Conservation (phyloP, 2,329 filamentous ascomycete species). For the Hypoxylon sp. region DNA sequence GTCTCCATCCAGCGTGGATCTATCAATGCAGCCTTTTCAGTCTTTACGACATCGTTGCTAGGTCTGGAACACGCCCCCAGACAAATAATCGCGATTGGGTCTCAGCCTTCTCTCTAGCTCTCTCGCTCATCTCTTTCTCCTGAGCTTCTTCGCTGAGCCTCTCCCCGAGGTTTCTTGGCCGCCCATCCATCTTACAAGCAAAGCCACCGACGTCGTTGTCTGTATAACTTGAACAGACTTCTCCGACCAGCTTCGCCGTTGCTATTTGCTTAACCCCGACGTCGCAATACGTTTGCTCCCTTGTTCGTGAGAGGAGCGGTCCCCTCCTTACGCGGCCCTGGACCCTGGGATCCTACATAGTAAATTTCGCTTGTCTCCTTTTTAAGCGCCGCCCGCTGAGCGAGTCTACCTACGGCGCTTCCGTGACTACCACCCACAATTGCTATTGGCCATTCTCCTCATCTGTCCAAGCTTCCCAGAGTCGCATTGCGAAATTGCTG, state of each 20-base stretch:
- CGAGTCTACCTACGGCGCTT: constrained; percentile 45
- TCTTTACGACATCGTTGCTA: constrained; percentile 14
- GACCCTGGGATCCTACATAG: constrained; percentile 27
- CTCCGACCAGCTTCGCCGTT: constrained; percentile 3
- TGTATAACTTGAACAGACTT: constrained; percentile 11
- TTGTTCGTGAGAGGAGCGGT: constrained; percentile 22
- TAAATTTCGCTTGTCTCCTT: constrained; percentile 33
- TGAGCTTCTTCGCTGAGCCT: constrained; percentile 14
- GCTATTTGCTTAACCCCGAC: constrained; percentile 18
- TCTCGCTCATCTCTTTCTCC: constrained; percentile 8
- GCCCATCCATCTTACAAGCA: constrained; percentile 10
- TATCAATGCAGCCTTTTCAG: constrained; percentile 22
- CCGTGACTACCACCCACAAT: constrained; percentile 30
- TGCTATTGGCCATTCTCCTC: constrained; percentile 42
- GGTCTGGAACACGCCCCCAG: constrained; percentile 22
- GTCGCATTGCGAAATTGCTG: constrained; percentile 34
- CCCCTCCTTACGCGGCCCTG: constrained; percentile 20
- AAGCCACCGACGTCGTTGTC: constrained; percentile 15
- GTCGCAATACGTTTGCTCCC: constrained; percentile 14
- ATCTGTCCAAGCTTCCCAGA: constrained; percentile 18
- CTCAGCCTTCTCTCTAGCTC: constrained; percentile 21
- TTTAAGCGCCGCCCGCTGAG: constrained; percentile 43
- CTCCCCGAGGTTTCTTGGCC: not conserved
- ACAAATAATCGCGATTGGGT: constrained; percentile 25
- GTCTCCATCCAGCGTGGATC: constrained; percentile 3